These are phyloP conservation scores for Fusarium sp. DNA, from an alignment of 2,329 filamentous ascomycete genomes.

Conservation along the genomic window DNA sequence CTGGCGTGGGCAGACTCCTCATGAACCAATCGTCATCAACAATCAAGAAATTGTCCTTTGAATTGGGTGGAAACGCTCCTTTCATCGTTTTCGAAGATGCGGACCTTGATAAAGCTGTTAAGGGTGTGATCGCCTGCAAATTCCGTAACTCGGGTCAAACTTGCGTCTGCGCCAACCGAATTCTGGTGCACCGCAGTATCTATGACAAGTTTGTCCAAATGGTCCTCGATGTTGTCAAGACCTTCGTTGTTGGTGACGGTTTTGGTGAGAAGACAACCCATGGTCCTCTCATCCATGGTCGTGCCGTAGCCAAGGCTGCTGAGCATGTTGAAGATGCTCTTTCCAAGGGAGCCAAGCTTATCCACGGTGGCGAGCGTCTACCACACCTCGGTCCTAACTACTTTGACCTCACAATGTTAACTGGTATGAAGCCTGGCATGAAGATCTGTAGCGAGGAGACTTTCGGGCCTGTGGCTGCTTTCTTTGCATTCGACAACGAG, in stretches of 20 bases:
- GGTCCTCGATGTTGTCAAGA: conserved; percentile 61
- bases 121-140: conserved; percentile 72
- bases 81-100: conserved; percentile 83
- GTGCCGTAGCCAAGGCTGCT: conserved; percentile 70
- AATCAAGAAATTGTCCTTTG: conserved; percentile 78
- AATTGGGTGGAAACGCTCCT: conserved; percentile 78
- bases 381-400: conserved; percentile 72
- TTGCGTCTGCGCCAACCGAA: conserved; percentile 72
- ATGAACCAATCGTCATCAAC: conserved; percentile 77
- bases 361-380: conserved; percentile 66
- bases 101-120: conserved; percentile 74
- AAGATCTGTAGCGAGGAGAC: conserved; percentile 73
- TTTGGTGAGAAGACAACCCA: conserved; percentile 66
- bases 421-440: conserved; percentile 74
- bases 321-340: conserved; percentile 70
- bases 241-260: conserved; percentile 67
- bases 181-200: conserved; percentile 68
- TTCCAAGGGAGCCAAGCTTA: conserved; percentile 68
- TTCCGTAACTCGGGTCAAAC: conserved; percentile 79
- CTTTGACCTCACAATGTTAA: conserved; percentile 74
- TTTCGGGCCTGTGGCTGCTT: conserved; percentile 75
- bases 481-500: conserved; percentile 75
- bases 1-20: conserved; percentile 57
- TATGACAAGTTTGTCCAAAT: conserved; percentile 66
- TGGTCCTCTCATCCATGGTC: conserved; percentile 71